Conservation (phyloP, 306 rosid species). For the Lupinus albus region DNA sequence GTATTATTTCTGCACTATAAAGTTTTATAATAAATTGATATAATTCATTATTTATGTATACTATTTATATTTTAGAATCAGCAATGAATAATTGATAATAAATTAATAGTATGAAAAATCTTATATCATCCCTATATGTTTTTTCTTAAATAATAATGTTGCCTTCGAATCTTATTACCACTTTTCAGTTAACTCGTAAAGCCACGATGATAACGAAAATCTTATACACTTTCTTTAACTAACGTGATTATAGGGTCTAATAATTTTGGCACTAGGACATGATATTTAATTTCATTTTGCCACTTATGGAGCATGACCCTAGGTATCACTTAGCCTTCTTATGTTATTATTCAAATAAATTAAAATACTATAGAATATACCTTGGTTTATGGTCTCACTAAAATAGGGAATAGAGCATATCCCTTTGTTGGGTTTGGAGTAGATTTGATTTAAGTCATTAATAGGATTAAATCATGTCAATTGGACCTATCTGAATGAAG, state of each 20-base stretch:
- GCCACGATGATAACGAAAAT: slow-evolving; percentile 16
- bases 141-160: too few species aligned
- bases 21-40: too few species aligned
- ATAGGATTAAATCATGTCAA: too few species aligned
- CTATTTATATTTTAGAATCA: too few species aligned
- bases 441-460: too few species aligned
- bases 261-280: slow-evolving; percentile 34
- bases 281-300: slow-evolving; percentile 25
- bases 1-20: too few species aligned
- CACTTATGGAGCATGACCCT: slow-evolving; percentile 20
- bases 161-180: not conserved
- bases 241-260: slow-evolving; percentile 10
- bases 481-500: too few species aligned
- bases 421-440: not conserved
- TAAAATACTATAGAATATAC: not conserved
- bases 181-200: slow-evolving; percentile 21
- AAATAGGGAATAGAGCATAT: slow-evolving; percentile 24
- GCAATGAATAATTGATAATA: too few species aligned
- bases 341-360: too few species aligned
- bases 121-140: too few species aligned
- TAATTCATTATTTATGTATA: too few species aligned
- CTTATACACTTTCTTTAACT: slow-evolving; percentile 15
- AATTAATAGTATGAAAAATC: too few species aligned
- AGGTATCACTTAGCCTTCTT: slow-evolving; percentile 27
- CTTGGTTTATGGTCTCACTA: slow-evolving; percentile 15